phyloP scores from a whole-genome alignment of 179 eudicot genomes.

The Patellifolia procumbens region DNA sequence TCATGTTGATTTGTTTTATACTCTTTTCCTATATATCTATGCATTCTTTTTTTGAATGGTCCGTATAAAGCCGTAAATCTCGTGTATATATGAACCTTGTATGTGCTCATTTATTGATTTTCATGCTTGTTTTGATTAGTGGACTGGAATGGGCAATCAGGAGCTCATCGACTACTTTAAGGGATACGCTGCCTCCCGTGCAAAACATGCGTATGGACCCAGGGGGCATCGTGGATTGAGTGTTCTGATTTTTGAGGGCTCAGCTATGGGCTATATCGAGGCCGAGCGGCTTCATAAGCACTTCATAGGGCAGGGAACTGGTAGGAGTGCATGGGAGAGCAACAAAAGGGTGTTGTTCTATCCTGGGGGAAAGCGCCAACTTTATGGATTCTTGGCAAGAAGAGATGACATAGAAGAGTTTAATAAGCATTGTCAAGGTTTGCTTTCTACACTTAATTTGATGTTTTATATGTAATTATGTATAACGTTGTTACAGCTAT shows the following conservation, averaged over 20 bases:
- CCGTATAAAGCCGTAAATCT: not conserved
- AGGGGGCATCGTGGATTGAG: constrained; percentile 86
- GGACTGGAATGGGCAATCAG: constrained; percentile 87
- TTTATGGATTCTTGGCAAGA: constrained; percentile 76
- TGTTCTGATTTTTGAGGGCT: constrained; percentile 65
- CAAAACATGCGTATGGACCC: constrained; percentile 84
- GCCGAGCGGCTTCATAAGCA: constrained; percentile 72
- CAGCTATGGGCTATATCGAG: constrained; percentile 68
- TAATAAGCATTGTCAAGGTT: constrained; percentile 71
- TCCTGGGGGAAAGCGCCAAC: constrained; percentile 74
- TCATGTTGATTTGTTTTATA: not conserved
- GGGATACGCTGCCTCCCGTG: constrained; percentile 51
- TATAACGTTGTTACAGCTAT: not conserved
- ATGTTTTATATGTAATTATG: not conserved
- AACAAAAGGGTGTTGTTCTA: constrained; percentile 36
- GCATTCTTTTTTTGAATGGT: not conserved
- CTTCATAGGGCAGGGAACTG: constrained; percentile 53
- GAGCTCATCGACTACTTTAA: constrained; percentile 75
- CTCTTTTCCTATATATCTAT: not conserved
- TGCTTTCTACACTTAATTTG: not conserved
- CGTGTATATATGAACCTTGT: constrained; percentile 2
- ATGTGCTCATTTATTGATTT: not conserved
- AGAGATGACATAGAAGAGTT: constrained; percentile 60
- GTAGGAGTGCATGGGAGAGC: constrained; percentile 64
- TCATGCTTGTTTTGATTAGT: constrained; percentile 37